Base-by-base conservation (phyloP, 768 basidiomycete species). In the Myochromella boudieri region DNA sequence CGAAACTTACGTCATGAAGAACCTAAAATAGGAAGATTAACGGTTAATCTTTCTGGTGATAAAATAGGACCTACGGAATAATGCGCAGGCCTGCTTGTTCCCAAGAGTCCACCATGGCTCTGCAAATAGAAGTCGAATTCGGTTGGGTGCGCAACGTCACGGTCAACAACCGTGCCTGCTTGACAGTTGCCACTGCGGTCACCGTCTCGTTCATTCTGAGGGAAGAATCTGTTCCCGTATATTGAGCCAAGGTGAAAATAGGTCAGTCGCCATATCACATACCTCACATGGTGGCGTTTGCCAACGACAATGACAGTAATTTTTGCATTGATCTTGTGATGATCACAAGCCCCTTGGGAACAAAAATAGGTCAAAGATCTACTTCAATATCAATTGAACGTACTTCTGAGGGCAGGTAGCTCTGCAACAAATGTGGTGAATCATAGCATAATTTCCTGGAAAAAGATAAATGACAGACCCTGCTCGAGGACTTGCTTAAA, bases 71-170 rank as follows among this genome's bases (percentile, higher is more conserved):
- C 47, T 53, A 74, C 73, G 3, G 68, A 69, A 53, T 78, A 78
- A 57, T 76, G 74, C 1, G 67, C 70, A 2, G 74, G 69, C 5
- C 75, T 61, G 44, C 84, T 87, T 0, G 89, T 92, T 5, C 90
- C 90, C 3, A 90, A 70, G 1, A 91, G 66, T 6, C 87, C 90
- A 1, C 79, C 86, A 46, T 92, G 90, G 44, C 83, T 85, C 57
- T 83, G 83, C 7, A 92, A 68, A 53, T 88, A 91, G 64, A 82
- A 92, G 55, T 92, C 90, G 27, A 85, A 83, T 47, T 90, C 86
- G 1, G 80, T 76, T 0, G 87, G 86, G 54, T 87, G 84, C 0
- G 79, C 74, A 33, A 90, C 79, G 3, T 81, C 82, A 2, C 71
- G 70, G 58, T 92, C 90, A 18, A 90, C 77, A 12, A 92, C 86